Evolutionary conservation across 805 yeast species (phyloP).

Genomic region (Saccharomycopsis oosterbeekiorum): DNA sequence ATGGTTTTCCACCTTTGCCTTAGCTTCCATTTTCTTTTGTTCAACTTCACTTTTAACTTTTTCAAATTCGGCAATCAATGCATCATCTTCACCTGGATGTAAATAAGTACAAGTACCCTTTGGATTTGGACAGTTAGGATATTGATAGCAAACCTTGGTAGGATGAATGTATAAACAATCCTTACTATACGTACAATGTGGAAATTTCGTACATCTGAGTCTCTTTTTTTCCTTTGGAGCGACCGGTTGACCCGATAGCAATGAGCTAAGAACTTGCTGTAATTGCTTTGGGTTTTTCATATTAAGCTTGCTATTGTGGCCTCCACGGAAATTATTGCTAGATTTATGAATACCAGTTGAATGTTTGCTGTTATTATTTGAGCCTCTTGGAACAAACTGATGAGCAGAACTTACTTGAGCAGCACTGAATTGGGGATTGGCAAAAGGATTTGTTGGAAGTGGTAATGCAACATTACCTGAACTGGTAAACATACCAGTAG

Average conservation of each 20-base stretch:
- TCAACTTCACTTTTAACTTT: constrained; percentile 44
- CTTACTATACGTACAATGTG: constrained; percentile 48
- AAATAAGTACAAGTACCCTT: constrained; percentile 76
- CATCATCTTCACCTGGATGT: constrained; percentile 81
- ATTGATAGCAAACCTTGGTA: constrained; percentile 60
- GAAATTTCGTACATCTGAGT: constrained; percentile 63
- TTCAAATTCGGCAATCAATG: constrained; percentile 56
- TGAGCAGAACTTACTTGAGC: neutral
- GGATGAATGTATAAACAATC: constrained; percentile 77
- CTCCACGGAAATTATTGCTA: constrained; percentile 11
- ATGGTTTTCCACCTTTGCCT: constrained; percentile 24
- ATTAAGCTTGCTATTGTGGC: constrained; percentile 20
- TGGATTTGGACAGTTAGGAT: constrained; percentile 68
- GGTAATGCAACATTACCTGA: neutral
- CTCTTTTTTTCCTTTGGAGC: constrained; percentile 27
- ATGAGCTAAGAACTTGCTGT: constrained; percentile 31
- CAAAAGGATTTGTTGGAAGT: neutral
- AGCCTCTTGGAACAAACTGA: constrained; percentile 1
- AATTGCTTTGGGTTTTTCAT: constrained; percentile 26
- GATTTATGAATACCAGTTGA: constrained; percentile 3
- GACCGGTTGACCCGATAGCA: constrained; percentile 24
- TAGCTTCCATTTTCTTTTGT: constrained; percentile 33
- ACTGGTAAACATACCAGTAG: neutral
- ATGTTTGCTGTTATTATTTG: neutral
- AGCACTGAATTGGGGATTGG: neutral